Evolutionary conservation across 2,329 filamentous ascomycete species (phyloP), one percentile per base, ranked within the genome.

Genomic region (Saccharata proteae): DNA sequence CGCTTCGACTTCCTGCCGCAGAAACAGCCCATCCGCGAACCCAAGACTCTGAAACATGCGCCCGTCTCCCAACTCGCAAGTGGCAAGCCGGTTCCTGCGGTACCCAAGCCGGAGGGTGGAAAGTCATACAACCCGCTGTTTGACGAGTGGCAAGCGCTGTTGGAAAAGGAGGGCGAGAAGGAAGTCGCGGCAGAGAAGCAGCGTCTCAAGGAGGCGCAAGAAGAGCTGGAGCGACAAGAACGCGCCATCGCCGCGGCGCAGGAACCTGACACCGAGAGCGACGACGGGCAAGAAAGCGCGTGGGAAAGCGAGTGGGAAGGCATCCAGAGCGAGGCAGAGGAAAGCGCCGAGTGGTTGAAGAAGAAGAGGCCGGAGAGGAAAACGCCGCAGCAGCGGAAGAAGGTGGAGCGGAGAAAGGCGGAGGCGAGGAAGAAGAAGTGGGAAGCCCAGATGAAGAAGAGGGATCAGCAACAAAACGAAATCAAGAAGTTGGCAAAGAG

Each of bases 71-170:
- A 96, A 17, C 71, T 81, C n/a, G 80, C 79, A 25, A 83, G 69
- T 48, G 86, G 85, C 21, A 93, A 88, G 54, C 57, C 69, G 0
- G 65, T 93, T 6, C 80, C 83, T 1, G 77, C 85, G 3, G 80
- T 98, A 1, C 67, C 70, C 38, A 80, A 76, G 47, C 90, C 90
- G 2, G 69, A 75, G 5, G 83, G 78, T 11, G 85, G 83, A 37
- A 83, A 78, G 55, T 93, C 83, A 45, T 98, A 98, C 62, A 98
- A 98, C 53, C 90, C 90, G 0, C 64, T 73, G 5, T 92, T 92
- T 44, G 70, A 74, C 40, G 85, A 93, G 40, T 98, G 92, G 68
- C 78, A 86, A 45, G 67, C 72, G 6, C 71, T 88, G 11, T 62
- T 93, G 26, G 67, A 71, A 13, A 65, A 72, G 24, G 83, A 92